A percentile compares a stretch with the other conserved stretches of the same genome.
phyloP scores from a whole-genome alignment of 495 filamentous ascomycete species.

The Bacidia rubella region DNA sequence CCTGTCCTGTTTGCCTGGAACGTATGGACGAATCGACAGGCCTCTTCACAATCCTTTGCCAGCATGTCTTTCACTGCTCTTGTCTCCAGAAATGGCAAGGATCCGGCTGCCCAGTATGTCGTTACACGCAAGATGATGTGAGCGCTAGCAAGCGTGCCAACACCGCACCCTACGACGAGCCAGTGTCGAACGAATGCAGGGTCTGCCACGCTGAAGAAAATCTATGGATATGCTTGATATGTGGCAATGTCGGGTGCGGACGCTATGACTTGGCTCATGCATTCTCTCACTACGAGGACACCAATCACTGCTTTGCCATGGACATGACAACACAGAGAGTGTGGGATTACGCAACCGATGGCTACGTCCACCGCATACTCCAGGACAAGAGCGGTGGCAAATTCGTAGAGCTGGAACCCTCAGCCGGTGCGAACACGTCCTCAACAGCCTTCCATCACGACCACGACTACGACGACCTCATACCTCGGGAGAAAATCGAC shows the following conservation, averaged over 20 bases:
- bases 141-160: conserved; percentile 21
- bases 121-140: conserved; percentile 59
- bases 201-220: conserved; percentile 66
- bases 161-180: not conserved
- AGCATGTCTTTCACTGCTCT: conserved; percentile 96
- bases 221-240: conserved; percentile 91
- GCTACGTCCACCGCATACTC: conserved; percentile 90
- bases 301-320: conserved; percentile 78
- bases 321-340: conserved; percentile 87
- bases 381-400: conserved; percentile 85
- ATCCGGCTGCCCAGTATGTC: conserved; percentile 84
- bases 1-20: conserved; percentile 92
- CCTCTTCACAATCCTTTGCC: conserved; percentile 87
- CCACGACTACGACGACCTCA: conserved; percentile 29
- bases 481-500: conserved; percentile 83
- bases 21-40: conserved; percentile 97
- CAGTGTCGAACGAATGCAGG: conserved; percentile 40
- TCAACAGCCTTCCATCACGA: conserved; percentile 1
- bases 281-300: conserved; percentile 84
- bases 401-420: conserved; percentile 63
- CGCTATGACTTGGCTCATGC: conserved; percentile 90
- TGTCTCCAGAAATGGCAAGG: conserved; percentile 96
- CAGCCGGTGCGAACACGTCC: conserved; percentile 13
- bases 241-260: conserved; percentile 84
- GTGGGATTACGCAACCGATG: conserved; percentile 93